Evolutionary conservation across 2,329 filamentous ascomycete species (phyloP).

Genomic region (Nemania serpens): DNA sequence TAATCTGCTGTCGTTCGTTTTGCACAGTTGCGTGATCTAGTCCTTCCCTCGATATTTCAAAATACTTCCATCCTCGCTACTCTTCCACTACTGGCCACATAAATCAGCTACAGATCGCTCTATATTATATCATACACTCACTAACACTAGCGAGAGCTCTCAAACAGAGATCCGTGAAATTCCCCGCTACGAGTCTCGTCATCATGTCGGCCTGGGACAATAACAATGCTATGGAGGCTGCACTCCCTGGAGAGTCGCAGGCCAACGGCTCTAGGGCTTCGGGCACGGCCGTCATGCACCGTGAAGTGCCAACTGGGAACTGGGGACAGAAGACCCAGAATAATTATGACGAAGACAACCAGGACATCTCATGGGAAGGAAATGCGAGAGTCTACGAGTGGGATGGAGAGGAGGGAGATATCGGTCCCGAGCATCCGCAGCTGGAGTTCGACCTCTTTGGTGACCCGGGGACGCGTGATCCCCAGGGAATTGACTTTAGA

Average conservation of each 20-base stretch:
- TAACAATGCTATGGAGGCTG: constrained; percentile 38
- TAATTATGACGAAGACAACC: constrained; percentile 51
- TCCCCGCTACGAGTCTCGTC: not conserved
- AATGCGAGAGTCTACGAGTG: constrained; percentile 78
- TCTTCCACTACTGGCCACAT: not conserved
- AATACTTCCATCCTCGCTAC: no score
- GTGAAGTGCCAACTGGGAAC: constrained; percentile 37
- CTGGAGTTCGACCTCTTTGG: constrained; percentile 81
- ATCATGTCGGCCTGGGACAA: constrained; percentile 36
- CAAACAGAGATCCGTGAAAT: not conserved
- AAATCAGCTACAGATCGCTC: not conserved
- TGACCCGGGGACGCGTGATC: constrained; percentile 57
- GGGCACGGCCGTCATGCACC: constrained; percentile 10
- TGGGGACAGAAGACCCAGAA: constrained; percentile 55
- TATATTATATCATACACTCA: not conserved
- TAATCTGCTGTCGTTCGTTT: no score
- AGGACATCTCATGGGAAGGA: constrained; percentile 50
- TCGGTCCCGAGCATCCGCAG: constrained; percentile 71
- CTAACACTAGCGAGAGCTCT: not conserved
- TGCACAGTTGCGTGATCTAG: no score
- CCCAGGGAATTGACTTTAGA: constrained; percentile 52
- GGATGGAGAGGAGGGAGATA: constrained; percentile 82
- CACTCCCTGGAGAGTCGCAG: constrained; percentile 38
- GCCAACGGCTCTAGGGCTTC: constrained; percentile 9
- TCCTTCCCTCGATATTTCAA: no score